Evolutionary conservation across 2,329 filamentous ascomycete species (phyloP), one percentile per base, ranked within the genome.

Genomic region (Paramyrothecium sp.): DNA sequence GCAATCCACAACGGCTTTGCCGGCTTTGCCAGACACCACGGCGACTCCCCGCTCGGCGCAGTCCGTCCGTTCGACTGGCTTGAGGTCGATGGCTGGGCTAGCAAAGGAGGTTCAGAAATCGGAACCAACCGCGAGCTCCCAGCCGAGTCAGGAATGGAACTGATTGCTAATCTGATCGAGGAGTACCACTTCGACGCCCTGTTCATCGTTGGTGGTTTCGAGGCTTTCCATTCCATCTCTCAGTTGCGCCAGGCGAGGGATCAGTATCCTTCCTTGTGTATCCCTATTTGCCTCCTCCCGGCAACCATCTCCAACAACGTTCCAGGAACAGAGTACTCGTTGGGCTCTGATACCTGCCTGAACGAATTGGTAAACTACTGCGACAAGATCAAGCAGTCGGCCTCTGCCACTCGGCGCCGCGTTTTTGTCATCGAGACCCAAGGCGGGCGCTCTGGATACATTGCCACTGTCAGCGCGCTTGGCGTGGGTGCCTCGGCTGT

Each of bases 231-330:
- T 57, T 89, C 95, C 2, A 84, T 97, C 34, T 91, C 90, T 49
- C 90, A 98, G 74, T 82, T 99, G 59, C 89, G 93, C 64, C 86
- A 91, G 77, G 92, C 89, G 16, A 84, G 92, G 56, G 83, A 86
- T 38, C 77, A 91, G 60, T 97, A 90, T 75, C 87, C 91, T 12
- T 89, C 90, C 1, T 90, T 99, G 70, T 92, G 91, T 73, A 97
- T 99, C 62, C 95, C 95, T 20, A 91, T 98, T 82, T 85, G 89
- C 54, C 83, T 97, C 47, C 82, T 99, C 23, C 95, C 95, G 0
- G 95, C 95, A n/a, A 99, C 95, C 11, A 94, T 99, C 65, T 97
- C 92, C 63, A 99, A 99, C 82, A 99, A 99, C 72, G 95, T 99
- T 4, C 95, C 95, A 0, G 95, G 95, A 44, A 97, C 94, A 0